Evolutionary conservation across 768 basidiomycete genomes (phyloP).

Genomic region (Mycena vitilis): DNA sequence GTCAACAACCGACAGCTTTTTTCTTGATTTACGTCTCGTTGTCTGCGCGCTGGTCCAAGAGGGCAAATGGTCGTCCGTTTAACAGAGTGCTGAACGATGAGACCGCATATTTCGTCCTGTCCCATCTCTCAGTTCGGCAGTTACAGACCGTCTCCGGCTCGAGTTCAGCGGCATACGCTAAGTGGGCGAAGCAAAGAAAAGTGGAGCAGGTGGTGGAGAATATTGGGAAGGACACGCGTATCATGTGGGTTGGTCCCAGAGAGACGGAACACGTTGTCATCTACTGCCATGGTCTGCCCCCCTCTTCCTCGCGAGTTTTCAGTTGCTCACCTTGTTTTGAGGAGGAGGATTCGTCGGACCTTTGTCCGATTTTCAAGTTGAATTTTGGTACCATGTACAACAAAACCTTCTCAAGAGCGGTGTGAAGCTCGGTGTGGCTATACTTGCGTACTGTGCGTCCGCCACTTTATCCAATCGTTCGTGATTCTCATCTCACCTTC

Average conservation of each 20-base stretch:
- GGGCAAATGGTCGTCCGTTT: constrained; percentile 23
- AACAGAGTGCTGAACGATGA: constrained; percentile 5
- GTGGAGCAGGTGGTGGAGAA: constrained; percentile 5
- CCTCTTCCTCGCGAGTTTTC: background rate
- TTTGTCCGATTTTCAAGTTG: constrained; percentile 24
- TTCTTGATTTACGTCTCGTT: constrained; percentile 14
- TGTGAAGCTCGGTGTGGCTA: constrained; percentile 17
- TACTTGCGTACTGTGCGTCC: constrained; percentile 22
- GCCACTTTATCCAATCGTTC: too few relatives aligned
- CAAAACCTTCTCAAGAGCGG: constrained; percentile 9
- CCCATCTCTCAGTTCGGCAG: constrained; percentile 18
- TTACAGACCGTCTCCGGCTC: constrained; percentile 24
- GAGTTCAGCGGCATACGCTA: constrained; percentile 4
- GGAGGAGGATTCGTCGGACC: constrained; percentile 27
- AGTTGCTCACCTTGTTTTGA: background rate
- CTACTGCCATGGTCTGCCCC: constrained; percentile 17
- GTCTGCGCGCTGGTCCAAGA: constrained; percentile 17
- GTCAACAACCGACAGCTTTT: background rate
- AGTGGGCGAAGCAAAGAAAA: constrained; percentile 16
- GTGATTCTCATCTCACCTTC: background rate
- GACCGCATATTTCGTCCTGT: constrained; percentile 14
- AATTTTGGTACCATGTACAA: constrained; percentile 25
- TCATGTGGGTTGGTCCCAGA: constrained; percentile 21
- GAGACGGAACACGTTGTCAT: constrained; percentile 18
- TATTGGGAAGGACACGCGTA: background rate